Evolutionary conservation across 2,329 filamentous ascomycete species (phyloP), one percentile per base, ranked within the genome.

Genomic region (Exophiala dermatitidis): DNA sequence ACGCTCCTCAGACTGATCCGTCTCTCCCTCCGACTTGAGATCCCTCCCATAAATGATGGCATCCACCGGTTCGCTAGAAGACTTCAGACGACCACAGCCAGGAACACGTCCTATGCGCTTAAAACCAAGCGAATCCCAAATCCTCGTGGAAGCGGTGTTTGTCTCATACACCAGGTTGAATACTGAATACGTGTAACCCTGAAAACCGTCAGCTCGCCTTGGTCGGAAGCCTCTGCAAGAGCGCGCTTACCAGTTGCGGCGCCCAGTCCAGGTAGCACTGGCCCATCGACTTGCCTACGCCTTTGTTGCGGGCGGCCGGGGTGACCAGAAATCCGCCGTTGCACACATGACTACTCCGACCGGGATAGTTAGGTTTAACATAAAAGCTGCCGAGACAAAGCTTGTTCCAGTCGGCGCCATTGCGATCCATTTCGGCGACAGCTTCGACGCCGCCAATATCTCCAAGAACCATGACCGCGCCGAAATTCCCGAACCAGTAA

Each of bases 91-190:
- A 56, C 85, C 85, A 66, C 81, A 84, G 40, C 79, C 82, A 64
- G 85, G 85, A 62, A 95, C 85, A 48, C 87, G 82, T 19, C 90
- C 90, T 66, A 95, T 93, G 53, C 90, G 84, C 77, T 94, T 93
- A 75, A 95, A 95, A 54, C 89, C 89, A 31, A 95, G 79, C 1
- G 85, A 86, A 70, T 95, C 90, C 90, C 90, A 95, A 65, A 95
- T 90, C 59, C 86, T 84, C 68, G 89, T 90, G 32, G 87, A 91
- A 1, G 87, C 90, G 28, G 93, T 85, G 69, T 95, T 95, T 60
- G 87, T 94, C 75, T 95, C 90, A 73, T 95, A 95, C 4, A 95
- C 90, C 46, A 95, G 80, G 69, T 95, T 95, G 77, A 95, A 95
- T 58, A 95, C 88, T 38, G 87, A 90, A 74, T 95, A 95, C 1